phyloP scores from a whole-genome alignment of 495 filamentous ascomycete genomes.

The Xylaria venustula region DNA sequence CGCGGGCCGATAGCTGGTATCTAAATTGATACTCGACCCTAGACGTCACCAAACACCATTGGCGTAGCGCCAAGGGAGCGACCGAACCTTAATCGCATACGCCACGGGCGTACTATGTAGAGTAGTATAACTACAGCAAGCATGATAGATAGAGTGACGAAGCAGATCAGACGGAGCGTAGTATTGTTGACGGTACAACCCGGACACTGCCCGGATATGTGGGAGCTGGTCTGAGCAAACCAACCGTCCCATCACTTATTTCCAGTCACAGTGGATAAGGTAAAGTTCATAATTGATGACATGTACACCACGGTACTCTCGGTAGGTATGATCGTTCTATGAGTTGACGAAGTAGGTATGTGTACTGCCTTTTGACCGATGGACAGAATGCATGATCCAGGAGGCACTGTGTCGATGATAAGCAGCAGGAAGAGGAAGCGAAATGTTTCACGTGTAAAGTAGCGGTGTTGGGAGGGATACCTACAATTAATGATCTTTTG shows the following conservation, averaged over 20 bases:
- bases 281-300: neutral
- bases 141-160: neutral
- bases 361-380: neutral
- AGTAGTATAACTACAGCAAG: neutral
- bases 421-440: neutral
- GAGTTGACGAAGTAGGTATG: neutral
- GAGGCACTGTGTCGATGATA: neutral
- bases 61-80: neutral
- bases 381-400: neutral
- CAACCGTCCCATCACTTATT: neutral
- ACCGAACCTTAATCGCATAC: conserved; percentile 1
- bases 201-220: neutral
- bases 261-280: neutral
- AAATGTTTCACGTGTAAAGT: neutral
- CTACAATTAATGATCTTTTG: neutral
- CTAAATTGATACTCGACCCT: conserved; percentile 6
- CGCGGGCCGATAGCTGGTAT: conserved; percentile 18
- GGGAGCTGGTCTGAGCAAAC: neutral
- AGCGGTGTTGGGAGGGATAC: neutral
- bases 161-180: neutral
- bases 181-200: no score
- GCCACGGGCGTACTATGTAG: no score
- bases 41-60: neutral
- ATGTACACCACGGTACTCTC: no score
- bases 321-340: neutral